Base-by-base conservation (phyloP, 768 basidiomycete species). In the Boletus pseudopeckii region DNA sequence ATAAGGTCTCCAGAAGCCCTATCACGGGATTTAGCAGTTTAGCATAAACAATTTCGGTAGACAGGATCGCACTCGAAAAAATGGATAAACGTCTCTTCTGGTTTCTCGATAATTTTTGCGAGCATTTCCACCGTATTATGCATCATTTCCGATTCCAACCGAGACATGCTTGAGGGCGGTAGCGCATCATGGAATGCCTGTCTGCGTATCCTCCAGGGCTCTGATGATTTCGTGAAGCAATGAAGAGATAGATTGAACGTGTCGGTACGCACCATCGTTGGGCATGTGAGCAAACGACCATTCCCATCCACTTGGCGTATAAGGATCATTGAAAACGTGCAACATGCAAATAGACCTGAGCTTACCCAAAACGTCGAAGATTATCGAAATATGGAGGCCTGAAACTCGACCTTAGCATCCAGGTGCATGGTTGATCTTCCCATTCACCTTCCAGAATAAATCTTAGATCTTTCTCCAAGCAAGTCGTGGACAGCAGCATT, bases 211-310 rank as follows among this genome's bases (percentile, higher is more conserved):
- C 38, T 53, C 52, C 52, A 53, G 13, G 45, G 32, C 9, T 52
- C 52, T 47, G 18, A 24, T 8, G 10, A 26, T 11, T 33, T 34
- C 24, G 9, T 47, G 20, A 44, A 48, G 22, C 38, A 15, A 48
- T 9, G 22, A 47, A 24, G 22, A 26, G 8, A 43, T 1, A n/a
- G 17, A 33, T 13, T 14, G 6, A 32, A 18, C 3, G 7, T 3
- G 7, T 7, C n/a, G 4, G 26, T 34, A 48, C 52, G 15, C 17
- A 53, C 52, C 45, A 26, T 53, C 45, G 32, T 48, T 53, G 20
- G 52, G 52, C 52, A 48, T 41, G 32, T 53, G 52, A n/a, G 52
- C 45, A 7, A 52, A 52, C 5, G 45, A 52, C 52, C 52, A 47
- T 47, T 52, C 52, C 52, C 45, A 52, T 15, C 52, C 52, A 18